Conservation (phyloP, 176 grass and related monocot genomes). For the Aegilops umbellulata region DNA sequence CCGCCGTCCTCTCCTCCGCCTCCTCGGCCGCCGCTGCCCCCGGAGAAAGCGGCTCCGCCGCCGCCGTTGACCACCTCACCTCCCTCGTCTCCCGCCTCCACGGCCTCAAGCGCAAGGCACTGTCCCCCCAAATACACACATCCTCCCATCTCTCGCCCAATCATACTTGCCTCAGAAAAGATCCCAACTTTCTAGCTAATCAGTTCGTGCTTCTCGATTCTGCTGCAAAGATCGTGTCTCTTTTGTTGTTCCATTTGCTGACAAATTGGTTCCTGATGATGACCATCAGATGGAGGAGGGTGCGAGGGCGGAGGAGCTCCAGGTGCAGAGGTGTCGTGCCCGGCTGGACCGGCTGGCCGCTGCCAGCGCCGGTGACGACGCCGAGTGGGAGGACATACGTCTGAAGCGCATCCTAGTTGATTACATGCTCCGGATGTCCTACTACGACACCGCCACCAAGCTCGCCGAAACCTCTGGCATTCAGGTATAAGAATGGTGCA, state of each 20-base stretch:
- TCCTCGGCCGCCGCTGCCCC: slow-evolving; percentile 4
- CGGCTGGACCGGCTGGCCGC: slow-evolving; percentile 70
- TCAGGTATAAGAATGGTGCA: slow-evolving; percentile 49
- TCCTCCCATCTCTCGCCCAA: not conserved
- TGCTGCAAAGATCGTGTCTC: not conserved
- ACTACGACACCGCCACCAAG: slow-evolving; percentile 69
- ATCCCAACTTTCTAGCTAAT: not conserved
- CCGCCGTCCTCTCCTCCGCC: slow-evolving; percentile 60
- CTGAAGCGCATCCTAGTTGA: slow-evolving; percentile 89
- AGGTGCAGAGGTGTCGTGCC: slow-evolving; percentile 83
- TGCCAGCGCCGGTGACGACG: slow-evolving; percentile 38
- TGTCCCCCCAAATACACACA: not conserved
- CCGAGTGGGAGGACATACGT: slow-evolving; percentile 61
- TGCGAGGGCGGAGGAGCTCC: slow-evolving; percentile 48
- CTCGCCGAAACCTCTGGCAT: slow-evolving; percentile 60
- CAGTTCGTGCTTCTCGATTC: slow-evolving; percentile 2
- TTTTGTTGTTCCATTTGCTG: slow-evolving; percentile 16
- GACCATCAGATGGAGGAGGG: slow-evolving; percentile 68
- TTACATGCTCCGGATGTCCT: slow-evolving; percentile 97
- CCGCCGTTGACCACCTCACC: slow-evolving; percentile 66
- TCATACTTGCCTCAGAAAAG: not conserved
- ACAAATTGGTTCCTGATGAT: slow-evolving; percentile 7
- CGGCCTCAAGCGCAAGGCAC: slow-evolving; percentile 89
- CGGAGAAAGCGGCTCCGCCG: slow-evolving; percentile 1
- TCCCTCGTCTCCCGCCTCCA: slow-evolving; percentile 94